A percentile compares a stretch with the other conserved stretches of the same genome.
Evolutionary conservation across 1,284 basidiomycete genomes (phyloP).

Genomic region (Cryptococcus sp.): DNA sequence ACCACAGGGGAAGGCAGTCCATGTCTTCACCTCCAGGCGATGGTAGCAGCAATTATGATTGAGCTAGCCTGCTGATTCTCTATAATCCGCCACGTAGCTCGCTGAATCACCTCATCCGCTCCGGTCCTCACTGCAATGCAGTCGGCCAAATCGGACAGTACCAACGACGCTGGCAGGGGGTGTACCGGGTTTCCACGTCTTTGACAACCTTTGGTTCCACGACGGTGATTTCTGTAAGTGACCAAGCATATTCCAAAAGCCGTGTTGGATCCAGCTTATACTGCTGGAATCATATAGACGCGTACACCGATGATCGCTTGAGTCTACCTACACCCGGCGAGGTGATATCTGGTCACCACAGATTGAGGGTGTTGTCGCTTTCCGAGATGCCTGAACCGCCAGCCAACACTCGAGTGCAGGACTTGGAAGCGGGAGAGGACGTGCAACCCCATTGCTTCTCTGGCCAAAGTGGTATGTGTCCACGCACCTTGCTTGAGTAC

Average conservation of each 20-base stretch:
- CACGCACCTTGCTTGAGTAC: background rate
- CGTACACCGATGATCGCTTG: background rate
- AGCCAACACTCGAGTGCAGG: too few species aligned
- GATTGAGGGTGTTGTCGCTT: background rate
- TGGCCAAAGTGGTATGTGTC: background rate
- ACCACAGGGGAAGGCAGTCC: too few species aligned
- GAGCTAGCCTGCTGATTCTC: too few species aligned
- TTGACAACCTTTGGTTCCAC: constrained; percentile 27
- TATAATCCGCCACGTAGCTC: too few species aligned
- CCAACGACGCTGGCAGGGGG: constrained; percentile 12
- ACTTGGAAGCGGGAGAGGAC: background rate
- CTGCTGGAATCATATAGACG: background rate
- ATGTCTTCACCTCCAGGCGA: too few species aligned
- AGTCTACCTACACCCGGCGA: background rate
- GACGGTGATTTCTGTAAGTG: constrained; percentile 22
- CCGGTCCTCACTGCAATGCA: too few species aligned
- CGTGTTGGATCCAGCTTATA: background rate
- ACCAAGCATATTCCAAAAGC: too few species aligned
- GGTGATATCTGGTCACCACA: background rate
- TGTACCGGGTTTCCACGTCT: constrained; percentile 25
- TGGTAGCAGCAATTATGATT: too few species aligned
- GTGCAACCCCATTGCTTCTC: background rate
- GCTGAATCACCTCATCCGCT: too few species aligned
- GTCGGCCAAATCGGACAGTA: too few species aligned
- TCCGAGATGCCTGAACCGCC: too few species aligned